Evolutionary conservation across 441 rosid species (phyloP), one percentile per base, ranked within the genome.

Genomic region (Eutrema salsugineum): DNA sequence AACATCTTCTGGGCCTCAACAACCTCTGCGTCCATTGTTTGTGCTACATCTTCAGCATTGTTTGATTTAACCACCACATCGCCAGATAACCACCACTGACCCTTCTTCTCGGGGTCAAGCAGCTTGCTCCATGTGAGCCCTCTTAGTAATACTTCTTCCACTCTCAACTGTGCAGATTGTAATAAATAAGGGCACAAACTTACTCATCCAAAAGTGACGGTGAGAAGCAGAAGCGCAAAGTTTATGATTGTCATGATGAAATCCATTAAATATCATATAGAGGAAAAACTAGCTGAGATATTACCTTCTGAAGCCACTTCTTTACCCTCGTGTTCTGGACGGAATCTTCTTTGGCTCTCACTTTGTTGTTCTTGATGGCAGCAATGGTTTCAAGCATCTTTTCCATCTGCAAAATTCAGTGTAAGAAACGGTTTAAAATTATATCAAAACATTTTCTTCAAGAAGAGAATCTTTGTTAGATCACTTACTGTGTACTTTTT

Each of bases 291-390:
- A 51, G 57, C 50, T 24, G 38, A 36, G 40, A 63, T 48, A 71
- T 56, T 59, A 91, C 99, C 90, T 94, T 94, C 66, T 89, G 98
- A 59, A 94, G 85, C 99, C 98, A 92, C 78, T 90, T 94, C 79
- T 90, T 92, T 11, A 94, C 90, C 76, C 91, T 79, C 3, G 89
- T 84, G 63, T 86, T 88, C 44, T 83, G 90, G 39, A 74, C 73
- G 0, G 85, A 77, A 70, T 94, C 99, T 71, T 92, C 97, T 73
- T 78, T 87, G 5, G 89, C 71, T 83, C 82, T 88, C 81, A 77
- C 79, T 79, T 88, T 94, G 80, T 94, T 94, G 84, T 94, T 94
- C 83, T 94, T 92, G 51, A 94, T 89, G 62, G 94, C 96, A 28
- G 84, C 80, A 72, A 94, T 89, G 61, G 88, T 92, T 82, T 92